These are phyloP conservation scores for Fusarium paranaense DNA, from an alignment of 2,329 filamentous ascomycete genomes.

Conservation along the genomic window DNA sequence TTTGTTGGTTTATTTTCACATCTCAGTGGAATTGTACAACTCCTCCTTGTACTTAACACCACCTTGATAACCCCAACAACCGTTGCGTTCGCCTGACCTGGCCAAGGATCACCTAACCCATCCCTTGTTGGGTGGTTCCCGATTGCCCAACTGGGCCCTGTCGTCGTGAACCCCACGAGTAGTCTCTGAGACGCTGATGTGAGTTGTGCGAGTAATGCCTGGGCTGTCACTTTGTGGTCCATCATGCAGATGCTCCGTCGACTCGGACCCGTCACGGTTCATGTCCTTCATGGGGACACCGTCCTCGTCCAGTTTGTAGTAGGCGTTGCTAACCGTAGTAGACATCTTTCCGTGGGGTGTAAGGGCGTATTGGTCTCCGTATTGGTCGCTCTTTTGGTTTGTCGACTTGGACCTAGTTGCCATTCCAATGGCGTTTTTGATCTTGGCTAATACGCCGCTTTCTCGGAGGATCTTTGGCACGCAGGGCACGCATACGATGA, in stretches of 20 bases:
- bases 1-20: not conserved
- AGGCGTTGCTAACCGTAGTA: not conserved
- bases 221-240: not conserved
- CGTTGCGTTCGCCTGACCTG: not conserved
- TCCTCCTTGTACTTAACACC: not conserved
- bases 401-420: not conserved
- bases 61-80: not conserved
- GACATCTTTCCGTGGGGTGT: not conserved
- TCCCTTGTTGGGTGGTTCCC: not conserved
- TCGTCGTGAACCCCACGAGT: not conserved
- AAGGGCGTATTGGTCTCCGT: not conserved
- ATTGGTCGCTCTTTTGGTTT: not conserved
- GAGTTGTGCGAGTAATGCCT: not conserved
- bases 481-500: slow-evolving; percentile 9
- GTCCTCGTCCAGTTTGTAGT: not conserved
- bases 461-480: slow-evolving; percentile 26
- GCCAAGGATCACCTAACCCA: not conserved
- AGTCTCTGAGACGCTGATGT: not conserved
- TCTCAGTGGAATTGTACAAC: not conserved
- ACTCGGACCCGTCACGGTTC: not conserved
- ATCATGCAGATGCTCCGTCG: not conserved
- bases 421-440: slow-evolving; percentile 37
- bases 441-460: slow-evolving; percentile 22
- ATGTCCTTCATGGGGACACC: not conserved
- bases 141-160: not conserved